Percentiles rank a stretch among this genome's conserved stretches.
phyloP scores from a whole-genome alignment of 371 early-diverging fungal genomes.

The Apophysomyces elegans region DNA sequence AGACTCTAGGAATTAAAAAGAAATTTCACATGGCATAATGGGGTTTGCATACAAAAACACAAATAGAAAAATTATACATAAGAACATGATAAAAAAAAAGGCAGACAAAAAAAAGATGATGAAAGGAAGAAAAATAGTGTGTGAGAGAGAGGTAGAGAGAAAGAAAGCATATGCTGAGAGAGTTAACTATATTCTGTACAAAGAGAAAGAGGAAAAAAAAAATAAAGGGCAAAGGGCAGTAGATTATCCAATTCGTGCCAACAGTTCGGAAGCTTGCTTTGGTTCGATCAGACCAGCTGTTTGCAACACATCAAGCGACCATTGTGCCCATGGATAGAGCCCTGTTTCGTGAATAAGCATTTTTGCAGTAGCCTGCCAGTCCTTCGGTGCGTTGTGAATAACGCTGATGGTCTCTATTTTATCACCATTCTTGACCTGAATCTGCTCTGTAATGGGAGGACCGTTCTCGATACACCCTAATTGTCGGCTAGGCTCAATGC shows the following conservation, averaged over 20 bases:
- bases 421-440: background rate
- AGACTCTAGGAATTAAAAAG: slow-evolving; percentile 1
- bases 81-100: slow-evolving; percentile 5
- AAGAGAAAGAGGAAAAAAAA: background rate
- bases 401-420: background rate
- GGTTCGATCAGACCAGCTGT: slow-evolving; percentile 10
- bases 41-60: slow-evolving; percentile 5
- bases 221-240: background rate
- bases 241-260: slow-evolving; percentile 7
- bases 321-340: slow-evolving; percentile 4
- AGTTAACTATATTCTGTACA: background rate
- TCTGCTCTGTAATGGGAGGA: background rate
- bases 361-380: background rate
- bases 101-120: background rate
- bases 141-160: slow-evolving; percentile 2
- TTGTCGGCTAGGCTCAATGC: slow-evolving; percentile 12
- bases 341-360: slow-evolving; percentile 4
- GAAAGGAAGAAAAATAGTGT: background rate
- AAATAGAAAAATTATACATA: slow-evolving; percentile 6
- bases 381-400: background rate
- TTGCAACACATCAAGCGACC: slow-evolving; percentile 8
- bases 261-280: slow-evolving; percentile 1
- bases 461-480: background rate
- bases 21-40: slow-evolving; percentile 9
- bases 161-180: slow-evolving; percentile 1